Evolutionary conservation across 768 basidiomycete genomes (phyloP), one percentile per base, ranked within the genome.

Genomic region (Leccinum truebloodii): DNA sequence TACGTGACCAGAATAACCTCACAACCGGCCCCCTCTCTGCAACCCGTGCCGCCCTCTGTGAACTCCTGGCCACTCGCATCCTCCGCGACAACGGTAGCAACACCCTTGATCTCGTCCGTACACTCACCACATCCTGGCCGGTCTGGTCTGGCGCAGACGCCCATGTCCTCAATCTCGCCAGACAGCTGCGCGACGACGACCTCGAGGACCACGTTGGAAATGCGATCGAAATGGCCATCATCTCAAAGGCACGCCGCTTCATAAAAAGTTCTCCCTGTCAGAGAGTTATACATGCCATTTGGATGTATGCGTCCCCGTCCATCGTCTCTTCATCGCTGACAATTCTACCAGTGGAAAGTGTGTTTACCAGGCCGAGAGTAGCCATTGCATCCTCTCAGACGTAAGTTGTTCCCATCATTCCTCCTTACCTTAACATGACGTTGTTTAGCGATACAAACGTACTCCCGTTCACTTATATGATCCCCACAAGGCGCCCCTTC

Each of bases 401-500:
- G 94, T 92, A 70, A 60, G 83, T 4, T 37, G n/a, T 26, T 35
- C 20, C 32, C 12, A 12, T 46, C 24, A 44, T 20, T 26, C 18
- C 41, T 20, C 52, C 18, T 28, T 51, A 37, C 18, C 10, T 52
- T 48, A 28, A 57, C 39, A 55, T 7, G 62, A 24, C 32, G 20
- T 8, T 58, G n/a, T 49, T 20, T 63, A 95, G 94, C 95, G 92
- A 28, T 98, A 98, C 75, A 97, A 97, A 78, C 84, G 88, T 52
- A 92, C 85, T 26, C 94, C 95, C 12, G 83, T 97, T 35, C 92
- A 95, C 72, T 90, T 96, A 66, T 97, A 98, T 72, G 94, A 98
- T 70, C 95, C 95, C 3, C 89, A 94, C 69, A 92, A 87, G 71
- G 95, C 95, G 0, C 93, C 95, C 18, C 73, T 97, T n/a, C 83